Conservation (phyloP, 2,329 filamentous ascomycete species). For the Aspergillus unguis region DNA sequence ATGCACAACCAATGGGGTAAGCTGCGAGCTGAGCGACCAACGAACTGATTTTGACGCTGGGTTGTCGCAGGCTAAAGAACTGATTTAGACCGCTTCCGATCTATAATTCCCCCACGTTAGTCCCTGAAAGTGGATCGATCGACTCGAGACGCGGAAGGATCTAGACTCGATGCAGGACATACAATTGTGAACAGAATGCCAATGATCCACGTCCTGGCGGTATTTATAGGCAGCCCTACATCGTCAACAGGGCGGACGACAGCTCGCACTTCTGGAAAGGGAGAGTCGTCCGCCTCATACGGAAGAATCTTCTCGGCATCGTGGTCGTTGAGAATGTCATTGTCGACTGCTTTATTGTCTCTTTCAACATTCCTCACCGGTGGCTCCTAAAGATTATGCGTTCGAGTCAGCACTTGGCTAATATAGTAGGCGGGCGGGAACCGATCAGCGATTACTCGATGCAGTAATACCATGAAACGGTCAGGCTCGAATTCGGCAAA, state of each 20-base stretch:
- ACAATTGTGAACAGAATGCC: slow-evolving; percentile 39
- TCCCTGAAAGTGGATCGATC: background rate
- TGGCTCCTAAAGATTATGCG: slow-evolving; percentile 12
- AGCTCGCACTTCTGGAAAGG: slow-evolving; percentile 39
- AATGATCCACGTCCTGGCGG: slow-evolving; percentile 38
- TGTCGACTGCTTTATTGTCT: background rate
- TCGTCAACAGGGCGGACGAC: slow-evolving; percentile 35
- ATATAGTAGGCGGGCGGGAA: background rate
- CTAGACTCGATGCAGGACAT: slow-evolving; percentile 9
- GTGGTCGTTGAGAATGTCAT: slow-evolving; percentile 28
- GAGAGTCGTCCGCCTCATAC: slow-evolving; percentile 38
- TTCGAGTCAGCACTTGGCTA: background rate
- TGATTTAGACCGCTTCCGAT: slow-evolving; percentile 38
- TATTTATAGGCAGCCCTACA: slow-evolving; percentile 30
- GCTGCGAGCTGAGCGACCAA: slow-evolving; percentile 44
- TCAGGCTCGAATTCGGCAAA: background rate
- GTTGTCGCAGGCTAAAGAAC: slow-evolving; percentile 39
- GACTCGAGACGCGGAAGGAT: background rate
- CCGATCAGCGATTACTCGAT: slow-evolving; percentile 5
- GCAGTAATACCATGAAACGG: background rate
- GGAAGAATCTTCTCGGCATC: slow-evolving; percentile 33
- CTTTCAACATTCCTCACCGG: slow-evolving; percentile 5
- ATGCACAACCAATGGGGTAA: slow-evolving; percentile 43
- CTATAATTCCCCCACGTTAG: slow-evolving; percentile 18
- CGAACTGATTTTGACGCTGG: slow-evolving; percentile 38